Conservation (phyloP, 2,329 filamentous ascomycete genomes). For the Colletotrichum tamarilloi region DNA sequence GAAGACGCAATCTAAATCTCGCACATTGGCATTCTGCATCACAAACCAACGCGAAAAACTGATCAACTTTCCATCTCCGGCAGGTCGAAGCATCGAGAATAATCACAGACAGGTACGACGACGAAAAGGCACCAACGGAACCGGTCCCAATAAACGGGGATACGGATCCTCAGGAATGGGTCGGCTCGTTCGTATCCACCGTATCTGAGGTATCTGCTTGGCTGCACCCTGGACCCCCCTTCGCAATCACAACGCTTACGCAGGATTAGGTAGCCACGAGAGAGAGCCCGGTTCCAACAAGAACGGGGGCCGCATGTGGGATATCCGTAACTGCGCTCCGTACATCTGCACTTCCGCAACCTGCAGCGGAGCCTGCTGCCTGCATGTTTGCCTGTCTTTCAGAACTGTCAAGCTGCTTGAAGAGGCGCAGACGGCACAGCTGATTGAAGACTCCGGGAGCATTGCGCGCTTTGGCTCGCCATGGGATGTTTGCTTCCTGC, state of each 20-base stretch:
- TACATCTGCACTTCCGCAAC: no score
- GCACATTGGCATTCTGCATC: background rate
- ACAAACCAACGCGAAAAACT: background rate
- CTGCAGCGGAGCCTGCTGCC: no score
- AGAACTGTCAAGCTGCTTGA: background rate
- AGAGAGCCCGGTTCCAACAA: background rate
- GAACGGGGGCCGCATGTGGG: background rate
- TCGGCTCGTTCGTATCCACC: background rate
- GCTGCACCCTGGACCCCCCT: background rate
- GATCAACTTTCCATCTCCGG: background rate
- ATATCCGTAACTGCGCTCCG: no score
- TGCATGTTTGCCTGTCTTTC: background rate
- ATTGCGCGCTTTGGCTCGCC: background rate
- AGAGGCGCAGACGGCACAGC: no score
- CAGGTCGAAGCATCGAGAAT: conserved; percentile 1
- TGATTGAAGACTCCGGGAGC: background rate
- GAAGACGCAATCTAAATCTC: background rate
- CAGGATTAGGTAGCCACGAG: no score
- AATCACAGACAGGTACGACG: no score
- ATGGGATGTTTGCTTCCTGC: background rate
- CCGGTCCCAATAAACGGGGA: background rate
- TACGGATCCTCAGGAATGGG: background rate
- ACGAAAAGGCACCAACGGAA: no score
- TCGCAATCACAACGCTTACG: background rate
- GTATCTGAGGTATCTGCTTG: background rate